These are phyloP conservation scores for Rhodotorula paludigena DNA, from an alignment of 768 basidiomycete genomes.

Conservation along the genomic window DNA sequence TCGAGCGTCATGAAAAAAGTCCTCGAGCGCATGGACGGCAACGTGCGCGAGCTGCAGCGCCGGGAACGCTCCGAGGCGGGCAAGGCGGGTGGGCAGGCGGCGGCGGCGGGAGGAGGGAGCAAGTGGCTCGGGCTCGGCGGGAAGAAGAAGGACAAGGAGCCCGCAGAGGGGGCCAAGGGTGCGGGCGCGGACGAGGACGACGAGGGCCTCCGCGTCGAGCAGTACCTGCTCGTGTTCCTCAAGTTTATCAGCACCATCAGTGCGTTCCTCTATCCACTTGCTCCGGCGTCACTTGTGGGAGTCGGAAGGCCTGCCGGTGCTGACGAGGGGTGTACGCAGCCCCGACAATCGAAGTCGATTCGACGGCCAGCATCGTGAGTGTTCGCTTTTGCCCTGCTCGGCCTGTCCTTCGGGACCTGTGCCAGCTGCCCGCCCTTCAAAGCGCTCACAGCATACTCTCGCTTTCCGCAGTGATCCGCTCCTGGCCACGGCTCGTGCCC, in stretches of 20 bases:
- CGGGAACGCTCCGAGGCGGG: conserved; percentile 37
- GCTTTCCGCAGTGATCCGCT: no score
- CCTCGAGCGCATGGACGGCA: conserved; percentile 94
- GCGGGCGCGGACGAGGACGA: conserved; percentile 48
- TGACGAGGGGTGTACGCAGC: conserved; percentile 3
- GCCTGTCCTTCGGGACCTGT: conserved; percentile 3
- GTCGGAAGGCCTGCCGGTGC: no score
- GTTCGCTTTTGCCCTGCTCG: background rate
- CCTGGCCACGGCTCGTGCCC: no score
- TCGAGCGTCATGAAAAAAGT: conserved; percentile 99
- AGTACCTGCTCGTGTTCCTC: conserved; percentile 95
- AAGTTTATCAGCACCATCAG: conserved; percentile 68
- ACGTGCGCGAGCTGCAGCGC: conserved; percentile 75
- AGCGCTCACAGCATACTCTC: no score
- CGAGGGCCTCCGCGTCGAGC: conserved; percentile 90
- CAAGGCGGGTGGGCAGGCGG: conserved; percentile 45
- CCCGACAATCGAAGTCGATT: conserved; percentile 77
- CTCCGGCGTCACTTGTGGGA: no score
- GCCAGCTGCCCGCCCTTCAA: no score
- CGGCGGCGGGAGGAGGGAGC: conserved; percentile 50
- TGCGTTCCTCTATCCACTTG: background rate
- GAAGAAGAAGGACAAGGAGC: conserved; percentile 60
- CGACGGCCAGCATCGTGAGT: conserved; percentile 59
- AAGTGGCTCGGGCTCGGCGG: conserved; percentile 63
- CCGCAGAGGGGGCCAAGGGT: conserved; percentile 24